These are phyloP conservation scores for Ailanthus altissimus DNA, from an alignment of 345 rosid genomes.

Conservation along the genomic window DNA sequence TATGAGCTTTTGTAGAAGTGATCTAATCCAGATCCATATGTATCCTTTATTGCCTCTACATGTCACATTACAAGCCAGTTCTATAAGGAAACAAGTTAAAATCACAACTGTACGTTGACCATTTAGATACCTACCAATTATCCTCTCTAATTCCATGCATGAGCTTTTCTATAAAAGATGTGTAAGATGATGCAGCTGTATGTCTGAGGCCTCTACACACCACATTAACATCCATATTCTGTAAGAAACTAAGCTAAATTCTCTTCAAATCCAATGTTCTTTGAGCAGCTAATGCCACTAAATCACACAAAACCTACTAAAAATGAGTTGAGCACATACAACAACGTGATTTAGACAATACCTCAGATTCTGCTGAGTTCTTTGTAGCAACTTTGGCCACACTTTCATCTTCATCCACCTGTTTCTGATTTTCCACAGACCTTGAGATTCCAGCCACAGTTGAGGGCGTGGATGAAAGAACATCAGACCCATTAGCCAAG, in stretches of 20 bases:
- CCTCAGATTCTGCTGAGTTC: constrained; percentile 71
- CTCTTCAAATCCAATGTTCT: background rate
- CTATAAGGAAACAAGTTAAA: background rate
- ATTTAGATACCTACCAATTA: background rate
- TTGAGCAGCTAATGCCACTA: background rate
- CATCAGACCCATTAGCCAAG: constrained; percentile 51
- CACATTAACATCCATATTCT: background rate
- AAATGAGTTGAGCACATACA: constrained; percentile 11
- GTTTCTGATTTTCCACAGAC: constrained; percentile 54
- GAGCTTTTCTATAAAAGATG: background rate
- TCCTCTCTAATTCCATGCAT: background rate
- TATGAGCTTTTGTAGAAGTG: background rate
- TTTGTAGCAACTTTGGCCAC: constrained; percentile 45
- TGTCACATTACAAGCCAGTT: background rate
- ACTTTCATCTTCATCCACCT: constrained; percentile 66
- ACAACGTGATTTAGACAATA: constrained; percentile 28
- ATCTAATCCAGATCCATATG: background rate
- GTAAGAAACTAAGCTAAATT: constrained; percentile 7
- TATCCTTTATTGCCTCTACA: background rate
- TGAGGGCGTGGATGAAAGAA: constrained; percentile 39
- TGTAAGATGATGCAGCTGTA: background rate
- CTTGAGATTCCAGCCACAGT: constrained; percentile 41
- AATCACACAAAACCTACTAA: background rate
- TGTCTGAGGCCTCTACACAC: background rate
- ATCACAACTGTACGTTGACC: background rate